Conservation (phyloP, 768 basidiomycete species). For the Asterophora lycoperdoides region DNA sequence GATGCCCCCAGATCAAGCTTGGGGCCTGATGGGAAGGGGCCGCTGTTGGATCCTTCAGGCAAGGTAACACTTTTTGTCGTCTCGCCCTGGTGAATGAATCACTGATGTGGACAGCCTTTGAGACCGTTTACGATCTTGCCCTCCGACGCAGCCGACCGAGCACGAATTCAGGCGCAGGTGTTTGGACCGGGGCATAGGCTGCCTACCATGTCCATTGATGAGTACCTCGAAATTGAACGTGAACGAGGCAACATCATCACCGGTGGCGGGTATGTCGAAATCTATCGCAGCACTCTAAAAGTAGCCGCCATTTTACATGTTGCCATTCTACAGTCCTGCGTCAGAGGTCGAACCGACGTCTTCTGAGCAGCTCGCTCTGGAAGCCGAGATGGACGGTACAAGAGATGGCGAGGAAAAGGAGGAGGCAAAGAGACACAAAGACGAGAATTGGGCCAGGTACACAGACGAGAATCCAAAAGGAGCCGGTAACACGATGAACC, state of each 20-base stretch:
- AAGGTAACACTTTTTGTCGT: constrained; percentile 45
- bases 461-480: constrained; percentile 85
- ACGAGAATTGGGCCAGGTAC: constrained; percentile 89
- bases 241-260: constrained; percentile 83
- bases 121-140: constrained; percentile 93
- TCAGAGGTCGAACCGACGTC: constrained; percentile 65
- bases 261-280: constrained; percentile 70
- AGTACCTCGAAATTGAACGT: constrained; percentile 85
- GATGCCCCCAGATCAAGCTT: constrained; percentile 48
- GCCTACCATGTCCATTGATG: constrained; percentile 94
- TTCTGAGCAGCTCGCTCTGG: constrained; percentile 72
- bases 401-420: constrained; percentile 57
- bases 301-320: no score
- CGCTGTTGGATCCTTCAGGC: constrained; percentile 70
- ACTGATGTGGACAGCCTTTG: constrained; percentile 52
- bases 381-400: constrained; percentile 84
- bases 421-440: constrained; percentile 77
- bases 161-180: constrained; percentile 71
- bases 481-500: constrained; percentile 96
- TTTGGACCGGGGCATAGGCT: constrained; percentile 81
- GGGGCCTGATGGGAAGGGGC: constrained; percentile 48
- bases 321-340: constrained; percentile 45
- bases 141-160: constrained; percentile 59
- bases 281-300: neutral
- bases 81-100: neutral